Evolutionary conservation across 2,329 filamentous ascomycete genomes (phyloP), one percentile per base, ranked within the genome.

Genomic region (Aureobasidium namibiae): DNA sequence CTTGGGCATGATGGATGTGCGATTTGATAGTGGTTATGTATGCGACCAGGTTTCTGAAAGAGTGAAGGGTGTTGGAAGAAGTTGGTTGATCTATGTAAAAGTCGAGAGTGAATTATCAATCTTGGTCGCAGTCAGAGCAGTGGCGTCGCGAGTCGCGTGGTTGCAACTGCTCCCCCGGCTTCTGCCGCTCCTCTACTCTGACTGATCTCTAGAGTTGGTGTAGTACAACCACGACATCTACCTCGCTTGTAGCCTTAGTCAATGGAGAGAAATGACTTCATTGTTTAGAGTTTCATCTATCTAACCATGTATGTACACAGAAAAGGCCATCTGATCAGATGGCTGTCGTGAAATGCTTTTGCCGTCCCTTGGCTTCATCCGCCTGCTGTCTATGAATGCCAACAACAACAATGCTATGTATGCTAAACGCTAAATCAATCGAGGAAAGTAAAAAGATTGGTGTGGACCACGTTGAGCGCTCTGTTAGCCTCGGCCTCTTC

Each of bases 391-490:
- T 26, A 29, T 29, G 41, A 13, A 16, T 41, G 18, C 21, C 21
- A 14, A 7, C 57, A 60, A 54, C 57, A 24, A 7, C 48, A 31
- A 56, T 46, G 46, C 45, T 61, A 54, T 56, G 41, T n/a, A n/a
- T n/a, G n/a, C 52, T 48, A 38, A 59, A 53, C 42, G 50, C 45
- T 39, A 29, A 36, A 42, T 39, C 72, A 90, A 63, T 96, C 92
- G 68, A 96, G 80, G 75, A 96, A 97, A 1, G 92, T 96, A 72
- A 99, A 97, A 60, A 99, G 83, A 76, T 92, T 92, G 21, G 94
- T 97, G 72, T 99, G 94, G 64, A 99, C 81, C 68, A 97, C 90
- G 71, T 95, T 97, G 80, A 99, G 88, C 33, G 94, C 94, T 65
- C 94, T 85, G 66, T 92, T 90, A 23, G 94, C 92, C 70, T 97